phyloP scores from a whole-genome alignment of 148 eudicot species.

The Limonium bicolor region DNA sequence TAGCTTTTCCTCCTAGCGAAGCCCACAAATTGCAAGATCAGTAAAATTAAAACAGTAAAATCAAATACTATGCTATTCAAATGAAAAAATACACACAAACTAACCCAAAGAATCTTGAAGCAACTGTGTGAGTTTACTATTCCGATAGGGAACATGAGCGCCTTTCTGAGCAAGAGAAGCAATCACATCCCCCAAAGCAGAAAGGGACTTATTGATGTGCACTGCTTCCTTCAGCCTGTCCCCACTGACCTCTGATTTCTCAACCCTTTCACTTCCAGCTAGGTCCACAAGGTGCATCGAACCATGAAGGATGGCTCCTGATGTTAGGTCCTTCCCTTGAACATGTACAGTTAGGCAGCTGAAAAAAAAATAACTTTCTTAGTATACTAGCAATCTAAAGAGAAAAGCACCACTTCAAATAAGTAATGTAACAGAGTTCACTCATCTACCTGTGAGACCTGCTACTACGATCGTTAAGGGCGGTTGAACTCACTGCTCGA shows the following conservation, averaged over 20 bases:
- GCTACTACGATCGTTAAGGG: constrained; percentile 89
- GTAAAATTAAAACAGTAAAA: too few relatives aligned
- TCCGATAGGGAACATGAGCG: constrained; percentile 72
- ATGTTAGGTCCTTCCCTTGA: constrained; percentile 65
- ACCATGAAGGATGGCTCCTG: constrained; percentile 56
- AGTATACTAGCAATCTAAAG: too few relatives aligned
- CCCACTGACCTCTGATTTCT: constrained; percentile 70
- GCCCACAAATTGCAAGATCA: too few relatives aligned
- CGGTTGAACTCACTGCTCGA: constrained; percentile 72
- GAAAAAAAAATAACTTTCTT: constrained; percentile 15
- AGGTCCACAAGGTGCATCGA: constrained; percentile 92
- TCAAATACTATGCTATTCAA: too few relatives aligned
- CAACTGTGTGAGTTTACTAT: constrained; percentile 82
- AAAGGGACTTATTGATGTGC: constrained; percentile 77
- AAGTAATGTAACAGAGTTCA: too few relatives aligned
- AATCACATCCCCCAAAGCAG: constrained; percentile 89
- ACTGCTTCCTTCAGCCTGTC: constrained; percentile 82
- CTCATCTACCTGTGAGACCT: constrained; percentile 98
- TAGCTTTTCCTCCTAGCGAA: constrained; percentile 7
- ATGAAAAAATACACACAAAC: not conserved
- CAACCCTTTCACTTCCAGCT: constrained; percentile 89
- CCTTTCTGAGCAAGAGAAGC: constrained; percentile 64
- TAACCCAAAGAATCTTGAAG: constrained; percentile 89
- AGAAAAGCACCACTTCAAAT: too few relatives aligned
- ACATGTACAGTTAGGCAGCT: constrained; percentile 93